Evolutionary conservation across 2,329 filamentous ascomycete species (phyloP), one percentile per base, ranked within the genome.

Genomic region (Nemania bipapillata): DNA sequence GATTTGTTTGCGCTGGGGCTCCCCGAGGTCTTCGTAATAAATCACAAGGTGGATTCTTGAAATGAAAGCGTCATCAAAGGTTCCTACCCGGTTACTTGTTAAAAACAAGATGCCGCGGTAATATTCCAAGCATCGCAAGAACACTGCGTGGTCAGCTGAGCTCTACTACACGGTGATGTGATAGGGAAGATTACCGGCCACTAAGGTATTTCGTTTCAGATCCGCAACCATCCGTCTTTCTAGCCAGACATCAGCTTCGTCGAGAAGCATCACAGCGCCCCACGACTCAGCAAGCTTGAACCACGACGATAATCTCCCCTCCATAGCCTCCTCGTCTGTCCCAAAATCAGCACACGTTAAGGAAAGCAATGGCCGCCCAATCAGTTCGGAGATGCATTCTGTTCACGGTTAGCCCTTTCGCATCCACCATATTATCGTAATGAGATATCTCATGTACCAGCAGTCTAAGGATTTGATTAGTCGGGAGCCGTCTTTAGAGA

Each of bases 321-420:
- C 67, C 2, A 71, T 11, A 1, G 57, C 45, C 0, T 40, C 15
- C 17, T 54, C 47, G 6, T 63, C 64, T 7, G 63, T 40, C 2
- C 65, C 70, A n/a, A 71, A 60, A 54, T 70, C 64, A 12, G 64
- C 67, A 17, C 66, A 63, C 1, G 63, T 65, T 12, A 71, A 65
- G 35, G 60, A 63, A 5, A 67, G 60, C 22, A 71, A 22, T 4
- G 69, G 69, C n/a, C 63, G n/a, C n/a, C n/a, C n/a, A n/a, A n/a
- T n/a, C n/a, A n/a, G n/a, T n/a, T n/a, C n/a, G n/a, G n/a, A n/a
- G n/a, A n/a, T n/a, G n/a, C n/a, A n/a, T n/a, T n/a, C n/a, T n/a
- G n/a, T n/a, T n/a, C n/a, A n/a, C n/a, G n/a, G n/a, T n/a, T n/a
- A n/a, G n/a, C n/a, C n/a, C n/a, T n/a, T n/a, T n/a, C n/a, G n/a